These are phyloP conservation scores for Globisporangium acanthophoron DNA, from an alignment of 352 stramenopile species.

Conservation along the genomic window DNA sequence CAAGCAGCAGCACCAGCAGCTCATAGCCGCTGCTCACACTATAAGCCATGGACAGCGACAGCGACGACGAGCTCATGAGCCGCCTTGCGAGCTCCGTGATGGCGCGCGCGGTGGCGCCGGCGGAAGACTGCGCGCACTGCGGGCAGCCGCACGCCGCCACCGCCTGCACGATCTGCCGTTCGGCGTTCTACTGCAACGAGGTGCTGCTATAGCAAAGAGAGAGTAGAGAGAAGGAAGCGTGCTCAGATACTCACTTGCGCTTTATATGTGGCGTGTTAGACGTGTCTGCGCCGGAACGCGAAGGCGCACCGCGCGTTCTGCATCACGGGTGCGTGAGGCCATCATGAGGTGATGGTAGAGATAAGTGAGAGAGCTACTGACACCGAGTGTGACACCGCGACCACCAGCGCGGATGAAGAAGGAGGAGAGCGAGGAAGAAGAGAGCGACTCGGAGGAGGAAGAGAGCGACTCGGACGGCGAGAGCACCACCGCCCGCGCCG, in stretches of 20 bases:
- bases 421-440: constrained; percentile 48
- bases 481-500: constrained; percentile 21
- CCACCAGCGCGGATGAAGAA: constrained; percentile 48
- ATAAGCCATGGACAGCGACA: constrained; percentile 57
- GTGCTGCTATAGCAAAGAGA: constrained; percentile 16
- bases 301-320: constrained; percentile 64
- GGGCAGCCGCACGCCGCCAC: constrained; percentile 42
- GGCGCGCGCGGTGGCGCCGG: constrained; percentile 15
- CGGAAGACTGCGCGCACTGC: constrained; percentile 77
- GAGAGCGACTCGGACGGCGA: constrained; percentile 67
- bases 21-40: too few relatives aligned
- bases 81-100: constrained; percentile 44
- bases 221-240: not conserved
- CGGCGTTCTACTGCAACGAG: constrained; percentile 69
- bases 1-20: not conserved
- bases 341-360: not conserved
- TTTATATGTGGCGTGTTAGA: constrained; percentile 19
- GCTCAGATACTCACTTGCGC: too few relatives aligned
- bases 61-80: constrained; percentile 85
- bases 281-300: constrained; percentile 65
- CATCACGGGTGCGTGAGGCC: constrained; percentile 32
- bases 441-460: constrained; percentile 68
- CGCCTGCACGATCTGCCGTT: constrained; percentile 60
- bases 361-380: not conserved
- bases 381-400: too few relatives aligned